These are phyloP conservation scores for Cicer yamashitae DNA, from an alignment of 306 rosid species.

Conservation along the genomic window DNA sequence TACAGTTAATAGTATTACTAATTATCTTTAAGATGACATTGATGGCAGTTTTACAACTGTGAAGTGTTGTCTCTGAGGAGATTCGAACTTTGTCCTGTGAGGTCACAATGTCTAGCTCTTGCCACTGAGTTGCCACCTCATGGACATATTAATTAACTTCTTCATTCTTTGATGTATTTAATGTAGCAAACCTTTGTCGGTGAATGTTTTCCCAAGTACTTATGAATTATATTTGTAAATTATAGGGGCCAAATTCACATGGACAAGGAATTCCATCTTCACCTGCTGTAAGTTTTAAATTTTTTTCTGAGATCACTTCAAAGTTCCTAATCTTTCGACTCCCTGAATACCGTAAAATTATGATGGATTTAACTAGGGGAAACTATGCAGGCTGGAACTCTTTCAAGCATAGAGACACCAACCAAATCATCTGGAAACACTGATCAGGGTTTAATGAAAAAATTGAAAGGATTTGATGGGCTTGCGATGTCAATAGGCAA, in stretches of 20 bases:
- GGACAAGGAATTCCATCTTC: slow-evolving; percentile 78
- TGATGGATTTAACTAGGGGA: slow-evolving; percentile 42
- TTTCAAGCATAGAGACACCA: slow-evolving; percentile 69
- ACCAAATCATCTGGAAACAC: slow-evolving; percentile 80
- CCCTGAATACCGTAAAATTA: slow-evolving; percentile 11
- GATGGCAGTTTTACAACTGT: too few relatives aligned
- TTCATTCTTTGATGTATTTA: slow-evolving; percentile 28
- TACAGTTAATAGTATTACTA: background rate
- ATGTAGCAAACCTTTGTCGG: slow-evolving; percentile 31
- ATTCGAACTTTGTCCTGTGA: too few relatives aligned
- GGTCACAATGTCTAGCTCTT: too few relatives aligned
- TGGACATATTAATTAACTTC: slow-evolving; percentile 7
- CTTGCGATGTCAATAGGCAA: slow-evolving; percentile 95
- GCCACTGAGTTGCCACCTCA: too few relatives aligned
- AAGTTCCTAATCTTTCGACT: slow-evolving; percentile 8
- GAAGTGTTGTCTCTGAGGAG: too few relatives aligned
- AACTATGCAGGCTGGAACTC: slow-evolving; percentile 67
- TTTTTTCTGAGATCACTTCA: slow-evolving; percentile 26
- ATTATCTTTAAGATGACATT: too few relatives aligned
- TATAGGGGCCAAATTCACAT: slow-evolving; percentile 70
- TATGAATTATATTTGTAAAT: slow-evolving; percentile 31
- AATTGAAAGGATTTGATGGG: slow-evolving; percentile 86
- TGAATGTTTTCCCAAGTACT: slow-evolving; percentile 38
- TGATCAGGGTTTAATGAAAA: slow-evolving; percentile 73
- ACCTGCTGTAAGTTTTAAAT: slow-evolving; percentile 69